Evolutionary conservation across 805 yeast genomes (phyloP), one percentile per base, ranked within the genome.

Genomic region (Scheffersomyces stipitis): DNA sequence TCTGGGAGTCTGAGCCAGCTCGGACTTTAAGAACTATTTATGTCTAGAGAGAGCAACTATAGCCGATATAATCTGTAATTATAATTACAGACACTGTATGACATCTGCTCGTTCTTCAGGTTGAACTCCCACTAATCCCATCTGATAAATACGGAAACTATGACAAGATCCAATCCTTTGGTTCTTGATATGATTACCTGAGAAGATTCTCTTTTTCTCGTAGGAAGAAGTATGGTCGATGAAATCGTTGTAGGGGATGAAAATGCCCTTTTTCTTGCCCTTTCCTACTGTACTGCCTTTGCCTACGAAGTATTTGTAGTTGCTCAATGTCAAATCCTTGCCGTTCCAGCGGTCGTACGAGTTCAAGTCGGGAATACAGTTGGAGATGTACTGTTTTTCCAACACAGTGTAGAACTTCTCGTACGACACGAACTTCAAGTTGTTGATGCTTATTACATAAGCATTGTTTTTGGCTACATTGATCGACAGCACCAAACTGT

Each of bases 291-390:
- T n/a, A n/a, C n/a, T 20, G 14, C 20, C 20, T 17, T 33, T 17
- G n/a, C 33, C 33, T n/a, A 39, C 16, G 18, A 44, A 41, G 5
- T n/a, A 13, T 17, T 27, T 16, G 18, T 16, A 35, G 30, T 38
- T 34, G 18, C 45, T 37, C 27, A 44, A 28, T 4, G 48, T 44
- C 8, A 41, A 13, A 15, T 16, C 20, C 26, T 36, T 41, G 20
- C 43, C 45, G 28, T 34, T 41, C 74, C 74, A 69, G 38, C 51
- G 59, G 41, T 66, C 73, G 42, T 35, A 67, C 8, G 70, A 60
- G 42, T 65, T 64, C 36, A 68, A 53, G 29, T 48, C 52, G 1
- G 71, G 71, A 9, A 66, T 45, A 43, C 73, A 67, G 38, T 58
- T 59, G 26, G 59, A 54, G 15, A 69, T 64, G 45, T 59, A 66